These are phyloP conservation scores for Flaveria brownii DNA, from an alignment of 129 eudicot genomes.

Conservation along the genomic window DNA sequence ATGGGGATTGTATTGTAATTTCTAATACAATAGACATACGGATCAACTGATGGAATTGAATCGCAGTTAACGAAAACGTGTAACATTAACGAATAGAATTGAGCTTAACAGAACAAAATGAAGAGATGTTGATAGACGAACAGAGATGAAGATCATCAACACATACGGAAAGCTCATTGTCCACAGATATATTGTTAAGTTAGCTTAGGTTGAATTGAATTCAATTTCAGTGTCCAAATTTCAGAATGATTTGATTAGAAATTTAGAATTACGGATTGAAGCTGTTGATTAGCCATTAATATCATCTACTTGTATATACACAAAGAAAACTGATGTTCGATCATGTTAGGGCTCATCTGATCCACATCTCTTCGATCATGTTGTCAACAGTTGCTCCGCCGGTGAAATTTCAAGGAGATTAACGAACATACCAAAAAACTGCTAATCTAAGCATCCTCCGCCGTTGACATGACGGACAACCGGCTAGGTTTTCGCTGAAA, in stretches of 20 bases:
- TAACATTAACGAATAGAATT: neutral
- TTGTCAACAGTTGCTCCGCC: conserved; percentile 20
- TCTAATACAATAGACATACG: neutral
- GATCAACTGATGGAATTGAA: neutral
- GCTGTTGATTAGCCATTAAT: conserved; percentile 29
- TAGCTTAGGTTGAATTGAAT: conserved; percentile 6
- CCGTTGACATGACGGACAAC: conserved; percentile 68
- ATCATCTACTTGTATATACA: conserved; percentile 33
- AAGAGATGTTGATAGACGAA: neutral
- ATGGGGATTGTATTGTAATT: too few relatives aligned
- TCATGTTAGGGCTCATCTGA: conserved; percentile 34
- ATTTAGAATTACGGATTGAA: conserved; percentile 10
- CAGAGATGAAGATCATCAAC: conserved; percentile 19
- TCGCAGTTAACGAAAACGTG: conserved; percentile 13
- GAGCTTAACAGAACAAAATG: neutral
- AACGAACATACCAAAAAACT: neutral
- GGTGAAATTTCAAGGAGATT: conserved; percentile 4
- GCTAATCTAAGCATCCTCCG: conserved; percentile 20
- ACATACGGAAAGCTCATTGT: neutral
- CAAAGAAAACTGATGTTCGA: conserved; percentile 19
- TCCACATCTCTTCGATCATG: conserved; percentile 30
- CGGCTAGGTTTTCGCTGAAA: conserved; percentile 75
- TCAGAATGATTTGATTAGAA: neutral
- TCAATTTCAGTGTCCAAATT: conserved; percentile 1
- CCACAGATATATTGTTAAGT: neutral